Evolutionary conservation across 2,329 filamentous ascomycete species (phyloP), one percentile per base, ranked within the genome.

Genomic region (Curvularia spicifera): DNA sequence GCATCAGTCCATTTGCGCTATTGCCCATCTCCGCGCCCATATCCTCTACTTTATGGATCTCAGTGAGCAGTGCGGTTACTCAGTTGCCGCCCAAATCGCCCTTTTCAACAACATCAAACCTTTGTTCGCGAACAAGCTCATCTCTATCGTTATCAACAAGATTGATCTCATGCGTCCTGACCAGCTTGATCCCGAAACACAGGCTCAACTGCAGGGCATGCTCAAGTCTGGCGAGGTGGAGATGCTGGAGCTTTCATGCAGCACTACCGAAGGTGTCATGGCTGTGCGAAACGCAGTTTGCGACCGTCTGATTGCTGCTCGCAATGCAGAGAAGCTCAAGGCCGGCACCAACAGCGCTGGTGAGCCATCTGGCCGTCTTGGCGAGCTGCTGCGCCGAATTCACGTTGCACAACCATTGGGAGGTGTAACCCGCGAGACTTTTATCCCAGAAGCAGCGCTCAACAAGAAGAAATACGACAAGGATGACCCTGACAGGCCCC

Each of bases 31-130:
- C 75, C 87, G 94, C 71, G 96, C 93, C 42, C 94, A 94, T 56
- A 96, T 99, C 65, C 83, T 98, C 59, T 98, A 98, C 80, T 98
- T 98, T 76, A 97, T 98, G 91, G 94, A 98, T 82, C 83, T 97
- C 61, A 96, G 91, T 22, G 94, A 97, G 82, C 92, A 97, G 82
- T 97, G 93, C 71, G 95, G 95, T 57, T 99, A 97, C 82, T 91
- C 92, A 2, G 91, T 99, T 18, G 84, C 89, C 64, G 93, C 93
- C 7, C 95, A 99, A 81, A 94, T 97, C 76, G 89, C 93, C 69
- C 87, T 99, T 15, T 99, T 97, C 85, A 89, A 92, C 82, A 96
- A 90, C 78, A 97, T 71, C 79, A 96, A 96, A 82, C 95, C 95
- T 31, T 84, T 99, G 22, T 99, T 99, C 76, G 89, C 93, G 53